These are phyloP conservation scores for Nakaseomyces uthaithaninus DNA, from an alignment of 1,139 yeast species.

Conservation along the genomic window DNA sequence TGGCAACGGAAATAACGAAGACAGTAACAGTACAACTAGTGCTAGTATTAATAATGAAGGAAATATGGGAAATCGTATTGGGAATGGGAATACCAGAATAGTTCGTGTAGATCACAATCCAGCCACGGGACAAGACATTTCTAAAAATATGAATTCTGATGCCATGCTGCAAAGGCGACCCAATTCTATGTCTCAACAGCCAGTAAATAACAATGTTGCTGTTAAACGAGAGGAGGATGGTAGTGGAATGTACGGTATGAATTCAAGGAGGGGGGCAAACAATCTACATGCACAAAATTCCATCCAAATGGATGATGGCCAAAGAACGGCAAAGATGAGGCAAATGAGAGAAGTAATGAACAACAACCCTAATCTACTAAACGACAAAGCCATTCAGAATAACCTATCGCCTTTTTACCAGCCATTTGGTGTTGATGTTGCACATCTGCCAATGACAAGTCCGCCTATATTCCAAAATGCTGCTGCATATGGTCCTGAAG, in stretches of 20 bases:
- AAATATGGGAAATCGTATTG: background rate
- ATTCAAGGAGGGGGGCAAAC: background rate
- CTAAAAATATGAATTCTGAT: slow-evolving; percentile 1
- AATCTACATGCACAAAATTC: background rate
- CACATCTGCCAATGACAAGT: slow-evolving; percentile 51
- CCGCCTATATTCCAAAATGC: slow-evolving; percentile 55
- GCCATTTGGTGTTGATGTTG: slow-evolving; percentile 36
- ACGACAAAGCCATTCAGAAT: slow-evolving; percentile 34
- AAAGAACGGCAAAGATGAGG: background rate
- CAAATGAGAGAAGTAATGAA: slow-evolving; percentile 9
- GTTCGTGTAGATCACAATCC: background rate
- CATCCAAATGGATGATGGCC: slow-evolving; percentile 1
- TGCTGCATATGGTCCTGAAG: slow-evolving; percentile 37
- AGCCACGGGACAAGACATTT: background rate
- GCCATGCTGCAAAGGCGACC: slow-evolving; percentile 4
- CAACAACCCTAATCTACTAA: slow-evolving; percentile 18
- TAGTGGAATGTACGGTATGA: background rate
- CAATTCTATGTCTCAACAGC: background rate
- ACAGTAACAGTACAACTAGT: background rate
- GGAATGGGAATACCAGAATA: background rate
- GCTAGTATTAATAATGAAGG: background rate
- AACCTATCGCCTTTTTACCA: slow-evolving; percentile 34
- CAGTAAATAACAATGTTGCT: background rate
- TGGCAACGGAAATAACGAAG: background rate
- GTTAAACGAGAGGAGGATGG: slow-evolving; percentile 1